Base-by-base conservation (phyloP, 169 alveolate species). In the Plasmodium relictum region DNA sequence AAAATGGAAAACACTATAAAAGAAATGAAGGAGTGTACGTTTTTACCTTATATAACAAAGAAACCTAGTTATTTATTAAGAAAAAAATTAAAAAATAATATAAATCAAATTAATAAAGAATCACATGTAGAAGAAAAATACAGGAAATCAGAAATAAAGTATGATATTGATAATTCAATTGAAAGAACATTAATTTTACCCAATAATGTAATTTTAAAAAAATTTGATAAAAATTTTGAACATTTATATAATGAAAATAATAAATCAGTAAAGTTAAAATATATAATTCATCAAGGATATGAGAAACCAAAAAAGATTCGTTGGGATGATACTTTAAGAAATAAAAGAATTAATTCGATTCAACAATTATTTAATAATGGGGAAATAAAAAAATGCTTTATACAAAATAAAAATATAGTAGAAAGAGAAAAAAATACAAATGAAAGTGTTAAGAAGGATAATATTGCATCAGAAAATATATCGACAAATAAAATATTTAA, bases 11-110 rank as follows among this genome's bases (percentile, higher is more conserved):
- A 6, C 14, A 58, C 54, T 24, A 65, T 42, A n/a, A n/a, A 61
- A 58, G 92, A 85, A 85, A 85, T 85, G 92, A 58, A 62, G n/a
- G 92, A 85, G 58, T 85, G 92, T 50, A 69, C 92, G 18, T 85
- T 85, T 85, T 85, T 18, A 41, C 87, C 87, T n/a, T 16, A 54
- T 16, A 62, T 50, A 45, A 72, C 42, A 14, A 41, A 48, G 50
- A 78, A 50, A 31, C 89, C 89, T 18, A 8, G 45, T 3, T 78
- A 78, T 66, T 66, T 78, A 71, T 41, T 85, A 58, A 69, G 58
- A 31, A 56, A 70, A 56, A 85, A 85, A 70, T 68, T 54, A 9
- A 68, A 68, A 31, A 56, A 59, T 48, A 83, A 68, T 52, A 50
- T 14, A 14, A 18, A 50, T 50, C 59, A 50, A 50, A 50, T 20